Evolutionary conservation across 2,329 filamentous ascomycete genomes (phyloP).

Genomic region (Colletotrichum gloeosporioides): DNA sequence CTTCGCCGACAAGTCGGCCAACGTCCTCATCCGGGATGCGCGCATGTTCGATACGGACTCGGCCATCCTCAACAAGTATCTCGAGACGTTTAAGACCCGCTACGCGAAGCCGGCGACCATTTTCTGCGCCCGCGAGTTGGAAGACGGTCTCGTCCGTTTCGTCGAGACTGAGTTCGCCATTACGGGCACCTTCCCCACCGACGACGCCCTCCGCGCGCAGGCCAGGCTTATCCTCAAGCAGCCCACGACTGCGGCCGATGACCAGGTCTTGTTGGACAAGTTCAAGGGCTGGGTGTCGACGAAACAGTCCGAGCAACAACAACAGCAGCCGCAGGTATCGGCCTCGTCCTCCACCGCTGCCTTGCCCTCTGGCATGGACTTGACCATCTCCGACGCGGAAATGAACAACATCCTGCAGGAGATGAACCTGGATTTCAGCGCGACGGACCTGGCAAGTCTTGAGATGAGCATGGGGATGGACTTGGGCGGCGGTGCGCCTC

Average conservation of each 20-base stretch:
- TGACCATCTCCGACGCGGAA: constrained; percentile 43
- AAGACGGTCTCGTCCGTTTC: constrained; percentile 56
- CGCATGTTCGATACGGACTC: constrained; percentile 49
- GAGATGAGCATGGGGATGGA: constrained; percentile 17
- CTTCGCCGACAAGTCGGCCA: constrained; percentile 24
- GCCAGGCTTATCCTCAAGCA: constrained; percentile 54
- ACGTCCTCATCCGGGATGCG: constrained; percentile 37
- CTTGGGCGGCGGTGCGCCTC: neutral
- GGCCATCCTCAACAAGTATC: constrained; percentile 52
- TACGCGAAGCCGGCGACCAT: constrained; percentile 53
- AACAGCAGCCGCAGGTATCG: neutral
- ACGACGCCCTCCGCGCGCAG: constrained; percentile 50
- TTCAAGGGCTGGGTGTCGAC: constrained; percentile 54
- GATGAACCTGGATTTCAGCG: constrained; percentile 46
- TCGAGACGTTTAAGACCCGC: constrained; percentile 48
- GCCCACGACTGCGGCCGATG: constrained; percentile 58
- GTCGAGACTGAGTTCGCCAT: constrained; percentile 45
- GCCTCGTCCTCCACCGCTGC: neutral
- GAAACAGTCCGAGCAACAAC: constrained; percentile 22
- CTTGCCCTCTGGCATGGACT: constrained; percentile 34
- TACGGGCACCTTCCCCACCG: constrained; percentile 49
- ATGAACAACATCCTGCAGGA: constrained; percentile 46
- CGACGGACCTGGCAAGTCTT: constrained; percentile 26
- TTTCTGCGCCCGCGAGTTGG: constrained; percentile 65
- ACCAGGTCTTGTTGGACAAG: constrained; percentile 54